A percentile compares a stretch with the other conserved stretches of the same genome.
These are phyloP conservation scores for Emmonsia crescens DNA, from an alignment of 2,329 filamentous ascomycete species.

Conservation along the genomic window DNA sequence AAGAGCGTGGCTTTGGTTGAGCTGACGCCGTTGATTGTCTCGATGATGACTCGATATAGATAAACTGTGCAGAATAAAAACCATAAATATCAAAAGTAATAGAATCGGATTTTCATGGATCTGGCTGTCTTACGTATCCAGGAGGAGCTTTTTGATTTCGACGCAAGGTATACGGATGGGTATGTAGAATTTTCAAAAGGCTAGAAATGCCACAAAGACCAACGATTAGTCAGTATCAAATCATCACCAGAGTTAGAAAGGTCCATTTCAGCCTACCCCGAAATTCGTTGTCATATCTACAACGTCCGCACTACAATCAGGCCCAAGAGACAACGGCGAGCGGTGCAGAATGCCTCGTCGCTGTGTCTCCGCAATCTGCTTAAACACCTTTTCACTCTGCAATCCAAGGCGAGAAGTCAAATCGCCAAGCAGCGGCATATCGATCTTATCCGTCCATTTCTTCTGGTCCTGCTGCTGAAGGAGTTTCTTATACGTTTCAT, in stretches of 20 bases:
- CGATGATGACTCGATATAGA: slow-evolving; percentile 44
- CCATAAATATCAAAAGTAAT: not conserved
- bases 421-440: slow-evolving; percentile 52
- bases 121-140: slow-evolving; percentile 20
- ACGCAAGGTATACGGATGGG: slow-evolving; percentile 26
- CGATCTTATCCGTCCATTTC: slow-evolving; percentile 36
- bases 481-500: slow-evolving; percentile 39
- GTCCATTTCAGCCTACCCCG: slow-evolving; percentile 27
- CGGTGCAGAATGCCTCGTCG: slow-evolving; percentile 59
- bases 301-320: slow-evolving; percentile 24
- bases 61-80: slow-evolving; percentile 37
- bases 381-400: slow-evolving; percentile 53
- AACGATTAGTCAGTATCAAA: not conserved
- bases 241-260: not conserved
- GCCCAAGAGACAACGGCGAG: slow-evolving; percentile 39
- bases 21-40: slow-evolving; percentile 51
- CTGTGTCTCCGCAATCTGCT: slow-evolving; percentile 59
- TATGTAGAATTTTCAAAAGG: slow-evolving; percentile 16
- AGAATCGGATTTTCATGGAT: not conserved
- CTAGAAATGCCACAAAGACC: slow-evolving; percentile 10
- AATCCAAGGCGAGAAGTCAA: slow-evolving; percentile 48
- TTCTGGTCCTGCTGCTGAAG: slow-evolving; percentile 41
- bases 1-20: slow-evolving; percentile 25
- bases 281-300: slow-evolving; percentile 51
- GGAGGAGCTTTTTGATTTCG: slow-evolving; percentile 24